Percentiles rank a stretch among this genome's conserved stretches.
Conservation (phyloP, 352 stramenopile species). For the Phytophthora multivora region DNA sequence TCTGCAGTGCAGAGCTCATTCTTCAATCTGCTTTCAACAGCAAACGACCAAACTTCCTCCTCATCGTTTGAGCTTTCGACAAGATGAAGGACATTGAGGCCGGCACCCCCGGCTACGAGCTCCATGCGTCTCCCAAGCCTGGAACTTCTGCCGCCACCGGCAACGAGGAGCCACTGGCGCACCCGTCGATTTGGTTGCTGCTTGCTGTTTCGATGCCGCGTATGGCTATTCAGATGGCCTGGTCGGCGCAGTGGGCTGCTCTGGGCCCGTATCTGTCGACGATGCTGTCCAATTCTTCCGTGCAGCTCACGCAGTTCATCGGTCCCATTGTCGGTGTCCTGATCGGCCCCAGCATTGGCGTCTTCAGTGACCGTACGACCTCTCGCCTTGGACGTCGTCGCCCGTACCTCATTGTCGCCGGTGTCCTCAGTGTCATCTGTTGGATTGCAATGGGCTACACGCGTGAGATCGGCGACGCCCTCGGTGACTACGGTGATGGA, state of each 20-base stretch:
- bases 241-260: slow-evolving; percentile 37
- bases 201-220: slow-evolving; percentile 31
- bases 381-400: slow-evolving; percentile 44
- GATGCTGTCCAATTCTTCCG: slow-evolving; percentile 43
- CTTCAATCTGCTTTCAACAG: slow-evolving; percentile 31
- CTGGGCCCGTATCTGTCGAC: slow-evolving; percentile 49
- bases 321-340: slow-evolving; percentile 33
- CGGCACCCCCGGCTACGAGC: slow-evolving; percentile 28
- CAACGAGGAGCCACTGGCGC: slow-evolving; percentile 28
- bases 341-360: slow-evolving; percentile 27
- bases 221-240: slow-evolving; percentile 40
- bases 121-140: slow-evolving; percentile 28
- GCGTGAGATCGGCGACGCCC: slow-evolving; percentile 26
- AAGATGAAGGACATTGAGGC: slow-evolving; percentile 34
- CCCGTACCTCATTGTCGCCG: slow-evolving; percentile 43
- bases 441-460: slow-evolving; percentile 65
- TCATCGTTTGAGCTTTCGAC: slow-evolving; percentile 6
- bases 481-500: slow-evolving; percentile 26
- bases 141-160: slow-evolving; percentile 6
- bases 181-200: slow-evolving; percentile 34
- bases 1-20: slow-evolving; percentile 20
- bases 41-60: slow-evolving; percentile 8
- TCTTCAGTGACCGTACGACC: slow-evolving; percentile 43
- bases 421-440: slow-evolving; percentile 44
- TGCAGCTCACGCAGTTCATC: slow-evolving; percentile 39